These are phyloP conservation scores for Syncephalastrum racemosum DNA, from an alignment of 371 early-diverging fungal genomes.

Conservation along the genomic window DNA sequence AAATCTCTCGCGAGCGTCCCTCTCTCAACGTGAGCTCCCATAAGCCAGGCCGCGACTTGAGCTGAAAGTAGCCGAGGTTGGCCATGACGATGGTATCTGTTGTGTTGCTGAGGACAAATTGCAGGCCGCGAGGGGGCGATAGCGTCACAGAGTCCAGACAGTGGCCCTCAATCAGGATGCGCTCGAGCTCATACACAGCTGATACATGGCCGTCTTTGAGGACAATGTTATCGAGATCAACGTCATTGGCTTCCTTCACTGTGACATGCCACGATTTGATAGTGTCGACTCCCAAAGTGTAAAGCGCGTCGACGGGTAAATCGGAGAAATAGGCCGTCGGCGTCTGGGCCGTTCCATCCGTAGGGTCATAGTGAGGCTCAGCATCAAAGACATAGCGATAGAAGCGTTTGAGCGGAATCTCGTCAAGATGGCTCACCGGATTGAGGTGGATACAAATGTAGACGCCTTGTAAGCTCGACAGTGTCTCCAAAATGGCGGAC, in stretches of 20 bases:
- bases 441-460: conserved; percentile 64
- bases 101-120: conserved; percentile 81
- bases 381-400: conserved; percentile 83
- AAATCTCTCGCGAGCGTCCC: conserved; percentile 81
- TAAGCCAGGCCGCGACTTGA: conserved; percentile 89
- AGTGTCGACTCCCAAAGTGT: conserved; percentile 86
- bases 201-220: conserved; percentile 59
- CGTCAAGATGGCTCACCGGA: conserved; percentile 47
- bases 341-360: conserved; percentile 27
- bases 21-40: conserved; percentile 80
- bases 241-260: conserved; percentile 65
- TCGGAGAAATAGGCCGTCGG: conserved; percentile 69
- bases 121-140: conserved; percentile 84
- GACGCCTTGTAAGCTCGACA: conserved; percentile 61
- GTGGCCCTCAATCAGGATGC: conserved; percentile 89
- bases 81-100: conserved; percentile 96
- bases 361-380: conserved; percentile 61
- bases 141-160: conserved; percentile 65
- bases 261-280: conserved; percentile 88
- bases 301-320: conserved; percentile 76
- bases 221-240: conserved; percentile 92
- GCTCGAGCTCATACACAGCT: conserved; percentile 78
- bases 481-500: conserved; percentile 62
- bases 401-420: conserved; percentile 81
- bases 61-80: conserved; percentile 93